phyloP scores from a whole-genome alignment of 2,329 filamentous ascomycete genomes.

The Colletotrichum limetticola region DNA sequence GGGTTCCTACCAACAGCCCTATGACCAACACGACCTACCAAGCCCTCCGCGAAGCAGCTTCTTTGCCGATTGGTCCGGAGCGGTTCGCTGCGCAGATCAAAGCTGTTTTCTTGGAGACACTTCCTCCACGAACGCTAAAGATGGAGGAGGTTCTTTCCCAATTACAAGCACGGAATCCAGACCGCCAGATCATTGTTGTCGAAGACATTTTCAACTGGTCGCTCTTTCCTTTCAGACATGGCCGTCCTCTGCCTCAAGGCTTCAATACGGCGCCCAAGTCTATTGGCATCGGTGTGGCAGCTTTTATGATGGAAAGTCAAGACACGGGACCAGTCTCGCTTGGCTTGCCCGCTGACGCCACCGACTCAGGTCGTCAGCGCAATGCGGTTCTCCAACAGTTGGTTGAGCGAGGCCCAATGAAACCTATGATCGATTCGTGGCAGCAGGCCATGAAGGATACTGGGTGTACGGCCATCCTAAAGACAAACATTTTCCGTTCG shows the following conservation, averaged over 20 bases:
- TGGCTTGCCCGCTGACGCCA: slow-evolving; percentile 43
- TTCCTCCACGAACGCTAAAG: background rate
- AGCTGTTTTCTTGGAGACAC: slow-evolving; percentile 30
- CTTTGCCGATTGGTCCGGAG: slow-evolving; percentile 31
- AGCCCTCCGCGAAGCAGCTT: background rate
- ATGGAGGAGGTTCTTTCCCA: slow-evolving; percentile 35
- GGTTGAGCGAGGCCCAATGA: slow-evolving; percentile 28
- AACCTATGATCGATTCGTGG: slow-evolving; percentile 26
- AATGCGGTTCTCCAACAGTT: slow-evolving; percentile 38
- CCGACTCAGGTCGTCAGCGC: slow-evolving; percentile 41
- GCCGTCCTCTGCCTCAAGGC: slow-evolving; percentile 39
- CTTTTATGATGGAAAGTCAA: slow-evolving; percentile 43
- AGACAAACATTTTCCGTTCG: slow-evolving; percentile 10
- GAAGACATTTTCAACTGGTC: slow-evolving; percentile 45
- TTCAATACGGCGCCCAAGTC: slow-evolving; percentile 38
- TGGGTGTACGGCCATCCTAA: slow-evolving; percentile 15
- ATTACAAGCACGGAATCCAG: slow-evolving; percentile 39
- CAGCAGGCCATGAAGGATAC: background rate
- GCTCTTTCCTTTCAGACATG: slow-evolving; percentile 41
- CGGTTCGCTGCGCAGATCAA: slow-evolving; percentile 22
- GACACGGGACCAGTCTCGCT: slow-evolving; percentile 45
- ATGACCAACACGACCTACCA: background rate
- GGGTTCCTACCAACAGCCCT: slow-evolving; percentile 36
- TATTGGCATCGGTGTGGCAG: slow-evolving; percentile 46
- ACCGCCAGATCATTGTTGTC: slow-evolving; percentile 45